These are phyloP conservation scores for Thelonectria discophora DNA, from an alignment of 2,329 filamentous ascomycete genomes.

Conservation along the genomic window DNA sequence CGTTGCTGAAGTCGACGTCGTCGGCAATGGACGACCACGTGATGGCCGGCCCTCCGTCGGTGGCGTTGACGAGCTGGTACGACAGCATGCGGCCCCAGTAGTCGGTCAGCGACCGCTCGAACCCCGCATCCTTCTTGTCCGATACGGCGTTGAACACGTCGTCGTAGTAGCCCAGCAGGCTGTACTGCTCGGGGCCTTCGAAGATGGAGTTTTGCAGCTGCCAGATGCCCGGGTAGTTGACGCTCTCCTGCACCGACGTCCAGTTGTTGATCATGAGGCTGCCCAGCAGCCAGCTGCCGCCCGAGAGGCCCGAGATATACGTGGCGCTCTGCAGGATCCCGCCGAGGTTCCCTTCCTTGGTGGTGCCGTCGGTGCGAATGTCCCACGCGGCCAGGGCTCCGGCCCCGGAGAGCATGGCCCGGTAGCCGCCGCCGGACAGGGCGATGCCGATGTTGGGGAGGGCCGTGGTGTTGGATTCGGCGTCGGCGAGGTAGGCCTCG, in stretches of 20 bases:
- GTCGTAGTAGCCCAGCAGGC: slow-evolving; percentile 52
- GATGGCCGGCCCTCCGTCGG: slow-evolving; percentile 76
- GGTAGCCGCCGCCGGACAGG: slow-evolving; percentile 84
- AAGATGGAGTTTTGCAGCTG: slow-evolving; percentile 54
- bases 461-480: slow-evolving; percentile 43
- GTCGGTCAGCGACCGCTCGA: slow-evolving; percentile 77
- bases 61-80: slow-evolving; percentile 83
- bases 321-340: slow-evolving; percentile 83
- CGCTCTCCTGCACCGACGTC: slow-evolving; percentile 61
- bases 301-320: slow-evolving; percentile 82
- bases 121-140: slow-evolving; percentile 53
- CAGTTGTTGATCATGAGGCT: slow-evolving; percentile 88
- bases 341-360: slow-evolving; percentile 71
- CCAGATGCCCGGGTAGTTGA: slow-evolving; percentile 51
- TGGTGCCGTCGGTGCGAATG: slow-evolving; percentile 64
- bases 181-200: slow-evolving; percentile 49
- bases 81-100: slow-evolving; percentile 89
- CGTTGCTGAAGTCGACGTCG: slow-evolving; percentile 54
- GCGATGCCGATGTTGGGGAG: slow-evolving; percentile 75
- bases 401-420: slow-evolving; percentile 85
- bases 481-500: slow-evolving; percentile 68
- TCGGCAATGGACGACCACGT: slow-evolving; percentile 78
- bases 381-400: slow-evolving; percentile 85
- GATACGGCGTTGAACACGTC: slow-evolving; percentile 48
- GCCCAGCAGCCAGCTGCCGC: slow-evolving; percentile 86